Evolutionary conservation across 148 eudicot species (phyloP).

Genomic region (Diospyros lotus): DNA sequence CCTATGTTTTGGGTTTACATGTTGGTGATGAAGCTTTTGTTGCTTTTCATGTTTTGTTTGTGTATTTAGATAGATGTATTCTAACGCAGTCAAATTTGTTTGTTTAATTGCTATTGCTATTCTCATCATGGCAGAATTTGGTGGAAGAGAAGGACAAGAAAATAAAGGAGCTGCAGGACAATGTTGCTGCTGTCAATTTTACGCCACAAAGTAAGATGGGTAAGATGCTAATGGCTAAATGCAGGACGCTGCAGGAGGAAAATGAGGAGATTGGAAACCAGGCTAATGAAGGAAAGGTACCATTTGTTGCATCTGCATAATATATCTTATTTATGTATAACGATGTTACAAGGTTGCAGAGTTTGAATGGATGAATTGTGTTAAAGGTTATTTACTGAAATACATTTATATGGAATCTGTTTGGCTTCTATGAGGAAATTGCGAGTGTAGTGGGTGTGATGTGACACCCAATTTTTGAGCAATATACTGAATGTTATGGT

Average conservation of each 20-base stretch:
- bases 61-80: neutral
- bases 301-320: neutral
- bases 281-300: constrained; percentile 98
- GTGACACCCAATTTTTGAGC: neutral
- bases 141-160: constrained; percentile 97
- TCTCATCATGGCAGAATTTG: constrained; percentile 49
- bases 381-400: neutral
- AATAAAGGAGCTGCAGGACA: constrained; percentile 88
- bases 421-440: constrained; percentile 2
- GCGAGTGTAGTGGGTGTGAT: neutral
- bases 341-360: neutral
- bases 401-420: neutral
- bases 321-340: neutral
- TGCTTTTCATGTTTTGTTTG: neutral
- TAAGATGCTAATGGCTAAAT: constrained; percentile 89
- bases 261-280: constrained; percentile 98
- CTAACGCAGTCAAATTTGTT: constrained; percentile 1
- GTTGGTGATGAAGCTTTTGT: neutral
- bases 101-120: neutral
- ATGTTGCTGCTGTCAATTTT: constrained; percentile 74
- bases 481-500: neutral
- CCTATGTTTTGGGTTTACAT: too few relatives aligned
- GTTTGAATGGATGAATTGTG: neutral
- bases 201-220: constrained; percentile 96
- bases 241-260: constrained; percentile 91